phyloP scores from a whole-genome alignment of 768 basidiomycete genomes.

The Melanogaster broomeanus region DNA sequence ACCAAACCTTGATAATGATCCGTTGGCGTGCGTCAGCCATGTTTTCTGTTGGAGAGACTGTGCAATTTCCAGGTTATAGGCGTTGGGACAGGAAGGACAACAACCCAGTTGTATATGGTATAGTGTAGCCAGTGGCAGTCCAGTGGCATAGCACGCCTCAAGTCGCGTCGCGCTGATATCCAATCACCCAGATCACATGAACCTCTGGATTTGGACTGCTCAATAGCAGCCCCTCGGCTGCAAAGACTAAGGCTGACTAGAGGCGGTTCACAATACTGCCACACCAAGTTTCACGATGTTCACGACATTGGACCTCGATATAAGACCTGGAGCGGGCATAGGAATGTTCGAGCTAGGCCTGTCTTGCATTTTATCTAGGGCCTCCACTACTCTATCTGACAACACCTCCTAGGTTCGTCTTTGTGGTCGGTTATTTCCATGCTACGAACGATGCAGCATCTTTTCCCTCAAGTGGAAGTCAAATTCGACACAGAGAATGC shows the following conservation, averaged over 20 bases:
- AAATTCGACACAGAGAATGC: constrained; percentile 79
- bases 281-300: constrained; percentile 45
- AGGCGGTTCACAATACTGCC: background rate
- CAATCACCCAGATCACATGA: too few species aligned
- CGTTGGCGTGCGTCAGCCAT: constrained; percentile 44
- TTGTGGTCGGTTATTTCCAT: constrained; percentile 77
- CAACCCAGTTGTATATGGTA: too few species aligned
- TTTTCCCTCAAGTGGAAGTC: constrained; percentile 80
- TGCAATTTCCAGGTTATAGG: background rate
- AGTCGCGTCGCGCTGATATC: background rate
- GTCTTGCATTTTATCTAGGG: constrained; percentile 2
- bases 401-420: constrained; percentile 57
- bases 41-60: background rate
- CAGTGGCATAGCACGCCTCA: too few species aligned
- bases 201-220: too few species aligned
- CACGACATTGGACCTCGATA: constrained; percentile 71
- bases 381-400: background rate
- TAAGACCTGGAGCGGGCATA: constrained; percentile 73
- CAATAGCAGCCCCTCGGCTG: too few species aligned
- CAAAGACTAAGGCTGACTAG: too few species aligned
- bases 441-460: constrained; percentile 62
- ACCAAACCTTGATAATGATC: constrained; percentile 44
- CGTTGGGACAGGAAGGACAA: background rate
- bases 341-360: constrained; percentile 79
- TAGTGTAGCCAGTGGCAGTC: background rate